Conservation (phyloP, 768 basidiomycete genomes). For the Leucocoprinus sp. region DNA sequence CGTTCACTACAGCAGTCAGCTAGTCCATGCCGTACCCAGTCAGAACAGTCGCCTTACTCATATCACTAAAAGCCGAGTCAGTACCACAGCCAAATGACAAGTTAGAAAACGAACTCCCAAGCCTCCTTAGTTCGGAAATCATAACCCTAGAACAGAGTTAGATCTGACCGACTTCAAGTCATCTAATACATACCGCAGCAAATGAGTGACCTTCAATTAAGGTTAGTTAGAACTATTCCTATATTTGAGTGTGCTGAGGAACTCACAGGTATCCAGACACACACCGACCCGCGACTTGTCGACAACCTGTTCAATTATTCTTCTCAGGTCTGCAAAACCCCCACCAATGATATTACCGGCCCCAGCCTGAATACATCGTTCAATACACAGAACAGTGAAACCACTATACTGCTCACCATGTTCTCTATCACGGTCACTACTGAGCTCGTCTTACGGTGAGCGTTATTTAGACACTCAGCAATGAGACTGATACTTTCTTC, state of each 20-base stretch:
- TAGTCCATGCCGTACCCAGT: not conserved
- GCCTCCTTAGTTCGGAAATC: conserved; percentile 67
- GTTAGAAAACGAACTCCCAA: conserved; percentile 54
- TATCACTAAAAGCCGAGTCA: not conserved
- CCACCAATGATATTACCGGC: conserved; percentile 73
- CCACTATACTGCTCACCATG: conserved; percentile 50
- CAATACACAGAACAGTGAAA: not conserved
- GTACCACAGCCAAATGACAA: not conserved
- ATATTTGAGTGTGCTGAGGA: not conserved
- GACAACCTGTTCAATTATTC: conserved; percentile 61
- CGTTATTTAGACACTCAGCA: conserved; percentile 67
- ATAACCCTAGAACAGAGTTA: conserved; percentile 46
- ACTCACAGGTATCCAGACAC: conserved; percentile 76
- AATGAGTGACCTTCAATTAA: conserved; percentile 59
- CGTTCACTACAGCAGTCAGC: conserved; percentile 32
- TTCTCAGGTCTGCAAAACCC: conserved; percentile 55
- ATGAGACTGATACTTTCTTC: conserved; percentile 56
- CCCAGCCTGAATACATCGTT: conserved; percentile 46
- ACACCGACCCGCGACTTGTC: conserved; percentile 74
- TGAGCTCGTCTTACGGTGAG: conserved; percentile 48
- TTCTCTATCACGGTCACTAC: conserved; percentile 73
- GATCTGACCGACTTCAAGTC: not conserved
- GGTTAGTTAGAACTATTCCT: not conserved
- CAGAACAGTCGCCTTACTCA: not conserved
- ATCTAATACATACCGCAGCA: conserved; percentile 46